These are phyloP conservation scores for Suillus clintonianus DNA, from an alignment of 768 basidiomycete species.

Conservation along the genomic window DNA sequence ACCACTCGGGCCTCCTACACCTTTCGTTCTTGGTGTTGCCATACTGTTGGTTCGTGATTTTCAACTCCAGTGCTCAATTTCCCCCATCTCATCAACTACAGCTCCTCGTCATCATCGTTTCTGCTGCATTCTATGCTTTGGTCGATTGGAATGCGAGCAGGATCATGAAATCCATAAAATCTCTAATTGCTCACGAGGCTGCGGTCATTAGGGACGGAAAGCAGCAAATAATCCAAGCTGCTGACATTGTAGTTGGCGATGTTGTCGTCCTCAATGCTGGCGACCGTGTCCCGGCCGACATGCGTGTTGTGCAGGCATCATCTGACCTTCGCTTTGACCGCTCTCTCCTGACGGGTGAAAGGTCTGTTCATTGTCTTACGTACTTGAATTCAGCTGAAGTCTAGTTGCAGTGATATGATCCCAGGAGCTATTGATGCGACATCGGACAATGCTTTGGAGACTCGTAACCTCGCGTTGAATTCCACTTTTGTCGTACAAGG, in stretches of 20 bases:
- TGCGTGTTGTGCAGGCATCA: slow-evolving; percentile 60
- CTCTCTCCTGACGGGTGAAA: slow-evolving; percentile 67
- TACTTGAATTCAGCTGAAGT: not conserved
- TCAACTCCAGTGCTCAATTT: not conserved
- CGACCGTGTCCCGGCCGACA: slow-evolving; percentile 70
- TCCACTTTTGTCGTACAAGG: slow-evolving; percentile 42
- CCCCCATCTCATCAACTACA: slow-evolving; percentile 57
- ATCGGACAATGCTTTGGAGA: slow-evolving; percentile 43
- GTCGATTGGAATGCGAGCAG: slow-evolving; percentile 32
- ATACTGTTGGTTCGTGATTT: not conserved
- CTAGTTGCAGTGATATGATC: slow-evolving; percentile 27
- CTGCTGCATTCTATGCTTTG: slow-evolving; percentile 18
- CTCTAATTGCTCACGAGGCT: slow-evolving; percentile 36
- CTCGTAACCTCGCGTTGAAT: slow-evolving; percentile 53
- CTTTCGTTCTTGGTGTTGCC: slow-evolving; percentile 56
- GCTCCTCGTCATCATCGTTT: slow-evolving; percentile 60
- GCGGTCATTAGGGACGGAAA: slow-evolving; percentile 48
- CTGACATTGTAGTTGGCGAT: slow-evolving; percentile 69
- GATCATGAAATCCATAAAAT: slow-evolving; percentile 50
- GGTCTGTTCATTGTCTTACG: slow-evolving; percentile 38
- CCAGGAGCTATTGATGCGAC: slow-evolving; percentile 40
- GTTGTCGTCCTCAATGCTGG: slow-evolving; percentile 64
- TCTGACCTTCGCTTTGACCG: slow-evolving; percentile 63
- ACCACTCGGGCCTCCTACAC: slow-evolving; percentile 56
- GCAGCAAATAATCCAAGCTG: slow-evolving; percentile 50